A percentile compares a stretch with the other conserved stretches of the same genome.
Conservation (phyloP, 164 flowering plant species). For the Kalanchoe fedtschenkoi region DNA sequence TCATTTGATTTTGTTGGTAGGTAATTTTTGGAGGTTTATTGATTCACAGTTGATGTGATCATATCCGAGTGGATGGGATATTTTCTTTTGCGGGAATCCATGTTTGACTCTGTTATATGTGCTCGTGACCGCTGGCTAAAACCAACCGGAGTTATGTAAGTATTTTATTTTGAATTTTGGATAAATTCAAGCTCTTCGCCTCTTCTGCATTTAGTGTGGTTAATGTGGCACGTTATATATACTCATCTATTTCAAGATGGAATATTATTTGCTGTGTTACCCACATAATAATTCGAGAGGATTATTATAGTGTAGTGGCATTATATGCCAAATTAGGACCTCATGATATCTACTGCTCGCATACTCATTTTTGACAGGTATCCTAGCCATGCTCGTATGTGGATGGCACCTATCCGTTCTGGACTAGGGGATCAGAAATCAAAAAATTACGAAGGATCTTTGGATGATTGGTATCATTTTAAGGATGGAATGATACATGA, state of each 20-base stretch:
- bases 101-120: conserved; percentile 96
- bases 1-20: neutral
- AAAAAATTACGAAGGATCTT: conserved; percentile 55
- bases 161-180: neutral
- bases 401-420: conserved; percentile 88
- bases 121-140: conserved; percentile 98
- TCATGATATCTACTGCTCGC: neutral
- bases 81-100: conserved; percentile 93
- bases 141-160: conserved; percentile 83
- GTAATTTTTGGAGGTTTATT: conserved; percentile 7
- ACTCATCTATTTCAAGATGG: neutral
- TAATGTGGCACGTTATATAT: neutral
- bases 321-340: neutral
- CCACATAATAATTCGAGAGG: too few species aligned
- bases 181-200: neutral
- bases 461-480: conserved; percentile 73
- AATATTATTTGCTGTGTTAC: neutral
- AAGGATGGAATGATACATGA: conserved; percentile 46
- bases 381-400: conserved; percentile 99
- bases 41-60: conserved; percentile 74
- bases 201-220: neutral
- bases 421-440: conserved; percentile 60
- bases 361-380: conserved; percentile 47
- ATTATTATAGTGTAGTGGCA: neutral
- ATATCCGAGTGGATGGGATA: conserved; percentile 99